Base-by-base conservation (phyloP, 345 rosid genomes). In the Dipteronia dyeriana region DNA sequence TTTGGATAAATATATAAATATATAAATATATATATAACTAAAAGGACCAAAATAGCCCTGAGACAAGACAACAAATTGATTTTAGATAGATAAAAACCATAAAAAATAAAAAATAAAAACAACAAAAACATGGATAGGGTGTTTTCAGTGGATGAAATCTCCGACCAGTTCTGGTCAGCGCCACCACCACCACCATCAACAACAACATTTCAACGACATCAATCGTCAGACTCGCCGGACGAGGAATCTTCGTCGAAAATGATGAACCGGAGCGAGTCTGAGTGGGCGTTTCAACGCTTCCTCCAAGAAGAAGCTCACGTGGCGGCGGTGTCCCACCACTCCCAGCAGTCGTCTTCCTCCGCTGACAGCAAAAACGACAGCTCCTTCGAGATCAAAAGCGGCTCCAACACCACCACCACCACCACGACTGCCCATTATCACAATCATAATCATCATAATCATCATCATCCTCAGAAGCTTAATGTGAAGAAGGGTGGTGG, bases 271-370 rank as follows among this genome's bases (percentile, higher is more conserved):
- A 96, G 97, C 79, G 82, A 78, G 16, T 92, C 98, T 1, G 97
- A 91, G 61, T 91, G 98, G 97, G 97, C 94, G 65, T 84, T 96
- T 16, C 91, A 91, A 73, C 87, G 84, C 11, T 88, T 88, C 84
- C 82, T 94, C 4, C 89, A 81, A 56, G 94, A 81, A 56, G 94
- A 90, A 68, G 79, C 87, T 61, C 80, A 4, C 74, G n/a, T 23
- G 45, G 54, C n/a, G 45, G 45, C 10, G 71, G 79, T 74, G 61
- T 82, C 78, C 20, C 78, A 53, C 47, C 70, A 75, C 1, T 65
- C 78, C 20, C 78, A 53, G 61, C 70, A 75, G 1, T 65, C 78
- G 62, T 51, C 75, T 62, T 59, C 81, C 31, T 66, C 75, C 31
- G 71, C 76, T 41, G 74, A 65, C 43, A 75, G 61, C 69, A 78